A percentile compares a stretch with the other conserved stretches of the same genome.
phyloP scores from a whole-genome alignment of 2,329 filamentous ascomycete genomes.

The Cladosporium phlei region DNA sequence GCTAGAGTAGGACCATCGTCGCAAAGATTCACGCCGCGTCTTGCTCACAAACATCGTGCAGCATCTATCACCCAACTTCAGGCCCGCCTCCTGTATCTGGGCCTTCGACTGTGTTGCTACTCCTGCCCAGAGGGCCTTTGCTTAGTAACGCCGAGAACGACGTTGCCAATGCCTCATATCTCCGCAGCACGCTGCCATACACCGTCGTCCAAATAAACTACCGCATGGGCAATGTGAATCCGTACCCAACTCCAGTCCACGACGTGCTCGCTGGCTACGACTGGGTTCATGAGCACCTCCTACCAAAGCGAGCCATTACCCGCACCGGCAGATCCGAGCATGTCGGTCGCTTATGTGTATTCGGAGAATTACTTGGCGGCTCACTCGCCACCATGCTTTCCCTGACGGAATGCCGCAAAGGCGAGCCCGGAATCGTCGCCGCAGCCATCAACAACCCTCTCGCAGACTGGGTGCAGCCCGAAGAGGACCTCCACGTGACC shows the following conservation, averaged over 20 bases:
- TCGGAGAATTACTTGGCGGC: conserved; percentile 46
- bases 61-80: conserved; percentile 18
- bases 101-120: conserved; percentile 29
- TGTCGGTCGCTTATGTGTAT: conserved; percentile 38
- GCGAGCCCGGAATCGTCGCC: conserved; percentile 39
- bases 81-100: conserved; percentile 29
- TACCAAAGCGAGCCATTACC: conserved; percentile 25
- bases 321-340: conserved; percentile 24
- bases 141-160: conserved; percentile 28
- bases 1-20: conserved; percentile 33
- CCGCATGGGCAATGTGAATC: conserved; percentile 33
- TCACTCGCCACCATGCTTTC: conserved; percentile 46
- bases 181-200: conserved; percentile 35
- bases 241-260: conserved; percentile 44
- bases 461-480: conserved; percentile 41
- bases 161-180: conserved; percentile 27
- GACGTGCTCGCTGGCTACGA: conserved; percentile 46
- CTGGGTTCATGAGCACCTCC: conserved; percentile 40
- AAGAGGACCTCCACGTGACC: conserved; percentile 24
- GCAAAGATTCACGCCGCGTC: not conserved
- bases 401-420: conserved; percentile 45
- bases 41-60: conserved; percentile 12
- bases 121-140: conserved; percentile 41
- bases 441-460: conserved; percentile 46
- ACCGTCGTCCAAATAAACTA: conserved; percentile 45